Conservation (phyloP, 176 grass and related monocot species). For the Zea luxurians region DNA sequence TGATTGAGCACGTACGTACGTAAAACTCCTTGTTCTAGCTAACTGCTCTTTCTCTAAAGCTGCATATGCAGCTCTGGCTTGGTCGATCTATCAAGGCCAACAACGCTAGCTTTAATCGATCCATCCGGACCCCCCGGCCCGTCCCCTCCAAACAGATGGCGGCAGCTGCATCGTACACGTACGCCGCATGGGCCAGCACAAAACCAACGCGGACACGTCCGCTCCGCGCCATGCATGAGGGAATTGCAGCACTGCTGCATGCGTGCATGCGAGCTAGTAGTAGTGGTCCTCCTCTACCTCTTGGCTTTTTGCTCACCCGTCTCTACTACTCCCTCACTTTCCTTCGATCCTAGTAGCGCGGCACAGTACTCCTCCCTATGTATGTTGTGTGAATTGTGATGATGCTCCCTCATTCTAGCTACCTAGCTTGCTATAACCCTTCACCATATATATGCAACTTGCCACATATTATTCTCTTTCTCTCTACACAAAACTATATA, state of each 20-base stretch:
- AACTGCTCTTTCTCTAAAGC: conserved; percentile 28
- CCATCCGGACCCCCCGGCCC: too few relatives aligned
- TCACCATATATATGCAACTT: conserved; percentile 37
- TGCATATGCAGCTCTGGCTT: not conserved
- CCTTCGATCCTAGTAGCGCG: not conserved
- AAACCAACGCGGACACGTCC: conserved; percentile 25
- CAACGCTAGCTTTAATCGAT: conserved; percentile 13
- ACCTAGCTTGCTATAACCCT: too few relatives aligned
- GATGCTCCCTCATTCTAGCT: conserved; percentile 19
- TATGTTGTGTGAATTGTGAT: not conserved
- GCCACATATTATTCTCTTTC: conserved; percentile 18
- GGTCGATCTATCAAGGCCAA: conserved; percentile 1
- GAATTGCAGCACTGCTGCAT: not conserved
- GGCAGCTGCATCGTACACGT: not conserved
- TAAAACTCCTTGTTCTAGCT: conserved; percentile 19
- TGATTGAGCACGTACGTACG: not conserved
- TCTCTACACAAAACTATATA: not conserved
- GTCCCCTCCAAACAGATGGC: not conserved
- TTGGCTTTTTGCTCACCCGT: conserved; percentile 39
- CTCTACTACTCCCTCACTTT: conserved; percentile 41
- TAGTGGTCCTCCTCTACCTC: conserved; percentile 24
- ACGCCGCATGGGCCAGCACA: not conserved
- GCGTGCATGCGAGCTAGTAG: conserved; percentile 25
- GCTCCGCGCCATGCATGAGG: conserved; percentile 39
- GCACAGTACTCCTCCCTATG: not conserved